Evolutionary conservation across 2,329 filamentous ascomycete genomes (phyloP).

Genomic region (Talaromyces marneffei): DNA sequence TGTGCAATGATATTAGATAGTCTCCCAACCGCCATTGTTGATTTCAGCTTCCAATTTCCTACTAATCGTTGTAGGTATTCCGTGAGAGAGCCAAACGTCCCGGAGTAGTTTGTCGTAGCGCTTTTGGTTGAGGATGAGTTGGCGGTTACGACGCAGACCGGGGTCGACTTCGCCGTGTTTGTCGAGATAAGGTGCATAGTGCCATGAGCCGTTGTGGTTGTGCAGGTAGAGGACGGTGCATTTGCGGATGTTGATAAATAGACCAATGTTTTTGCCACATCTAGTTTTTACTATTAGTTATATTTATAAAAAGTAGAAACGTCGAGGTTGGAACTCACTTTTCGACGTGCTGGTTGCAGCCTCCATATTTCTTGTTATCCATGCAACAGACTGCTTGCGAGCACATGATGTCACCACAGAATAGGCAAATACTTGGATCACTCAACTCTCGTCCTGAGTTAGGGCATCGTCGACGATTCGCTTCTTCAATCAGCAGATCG

Average conservation of each 20-base stretch:
- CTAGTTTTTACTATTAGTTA: slow-evolving; percentile 43
- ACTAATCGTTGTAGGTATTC: slow-evolving; percentile 81
- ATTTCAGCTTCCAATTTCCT: slow-evolving; percentile 89
- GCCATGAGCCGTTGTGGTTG: slow-evolving; percentile 73
- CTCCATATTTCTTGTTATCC: slow-evolving; percentile 58
- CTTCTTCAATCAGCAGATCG: slow-evolving; percentile 86
- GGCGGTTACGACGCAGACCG: slow-evolving; percentile 79
- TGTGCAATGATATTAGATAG: slow-evolving; percentile 26
- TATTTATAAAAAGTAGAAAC: neutral
- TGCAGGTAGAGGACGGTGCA: slow-evolving; percentile 88
- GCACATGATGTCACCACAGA: slow-evolving; percentile 96
- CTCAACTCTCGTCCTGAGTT: slow-evolving; percentile 86
- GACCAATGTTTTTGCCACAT: slow-evolving; percentile 82
- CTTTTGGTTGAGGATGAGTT: slow-evolving; percentile 88
- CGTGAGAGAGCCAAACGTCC: slow-evolving; percentile 79
- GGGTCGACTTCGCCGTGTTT: slow-evolving; percentile 92
- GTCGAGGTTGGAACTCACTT: slow-evolving; percentile 52
- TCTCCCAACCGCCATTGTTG: slow-evolving; percentile 97
- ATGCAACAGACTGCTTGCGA: slow-evolving; percentile 89
- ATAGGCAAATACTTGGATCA: slow-evolving; percentile 85
- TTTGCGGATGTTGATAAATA: slow-evolving; percentile 95
- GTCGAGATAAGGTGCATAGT: slow-evolving; percentile 86
- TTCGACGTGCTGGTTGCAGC: slow-evolving; percentile 83
- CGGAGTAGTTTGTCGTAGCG: slow-evolving; percentile 84
- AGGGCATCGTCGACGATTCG: slow-evolving; percentile 74